A percentile compares a stretch with the other conserved stretches of the same genome.
These are phyloP conservation scores for Dalbergia cultrata DNA, from an alignment of 306 rosid species.

Conservation along the genomic window DNA sequence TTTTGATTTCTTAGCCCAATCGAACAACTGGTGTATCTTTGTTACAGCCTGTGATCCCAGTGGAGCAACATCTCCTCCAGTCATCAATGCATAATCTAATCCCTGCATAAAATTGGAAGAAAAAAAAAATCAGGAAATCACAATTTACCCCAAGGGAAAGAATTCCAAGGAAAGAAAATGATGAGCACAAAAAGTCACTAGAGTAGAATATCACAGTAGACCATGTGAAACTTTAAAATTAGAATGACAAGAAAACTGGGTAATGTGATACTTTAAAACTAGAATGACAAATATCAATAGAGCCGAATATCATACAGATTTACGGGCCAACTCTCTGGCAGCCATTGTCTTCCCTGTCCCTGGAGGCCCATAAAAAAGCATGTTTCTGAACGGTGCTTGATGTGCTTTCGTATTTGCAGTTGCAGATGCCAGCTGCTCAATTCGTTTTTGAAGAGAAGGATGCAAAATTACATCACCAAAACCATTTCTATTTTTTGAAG, in stretches of 20 bases:
- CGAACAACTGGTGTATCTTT: slow-evolving; percentile 95
- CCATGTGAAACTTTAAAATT: slow-evolving; percentile 18
- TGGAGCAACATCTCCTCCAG: slow-evolving; percentile 99
- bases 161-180: neutral
- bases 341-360: slow-evolving; percentile 99
- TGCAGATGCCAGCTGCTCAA: slow-evolving; percentile 87
- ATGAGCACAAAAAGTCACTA: neutral
- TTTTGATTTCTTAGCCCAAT: slow-evolving; percentile 90
- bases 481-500: slow-evolving; percentile 67
- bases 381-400: slow-evolving; percentile 96
- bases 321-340: slow-evolving; percentile 93
- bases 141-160: slow-evolving; percentile 5
- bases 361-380: slow-evolving; percentile 98
- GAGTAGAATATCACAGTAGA: too few species aligned
- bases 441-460: slow-evolving; percentile 84
- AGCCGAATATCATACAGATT: slow-evolving; percentile 73
- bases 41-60: slow-evolving; percentile 98
- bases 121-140: slow-evolving; percentile 12
- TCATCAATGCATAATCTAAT: slow-evolving; percentile 96
- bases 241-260: slow-evolving; percentile 28
- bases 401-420: slow-evolving; percentile 97
- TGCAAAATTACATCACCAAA: slow-evolving; percentile 96
- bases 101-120: slow-evolving; percentile 62
- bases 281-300: slow-evolving; percentile 21
- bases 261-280: slow-evolving; percentile 23